Base-by-base conservation (phyloP, 352 stramenopile genomes). In the Pythium sp. region DNA sequence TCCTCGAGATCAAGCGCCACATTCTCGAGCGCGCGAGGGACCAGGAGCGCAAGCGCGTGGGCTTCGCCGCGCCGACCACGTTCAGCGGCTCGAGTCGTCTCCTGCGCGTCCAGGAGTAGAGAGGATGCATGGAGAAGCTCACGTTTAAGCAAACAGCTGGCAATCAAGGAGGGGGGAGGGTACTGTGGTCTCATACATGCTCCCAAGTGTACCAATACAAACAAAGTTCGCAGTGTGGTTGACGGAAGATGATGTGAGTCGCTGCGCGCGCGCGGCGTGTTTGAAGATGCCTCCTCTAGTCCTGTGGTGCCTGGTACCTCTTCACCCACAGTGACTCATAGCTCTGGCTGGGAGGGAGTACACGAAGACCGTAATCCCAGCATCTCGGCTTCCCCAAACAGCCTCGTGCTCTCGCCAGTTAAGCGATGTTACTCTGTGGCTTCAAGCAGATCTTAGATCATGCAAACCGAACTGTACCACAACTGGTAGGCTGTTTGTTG, bases 1-100 rank as follows among this genome's bases (percentile, higher is more conserved):
- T 95, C 70, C 64, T 95, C n/a, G 88, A 95, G 63, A 90, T 95
- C 69, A 93, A 91, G 74, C 84, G 88, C 32, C 86, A 95, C 66
- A 90, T 94, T 66, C 72, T 92, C 34, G 79, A 92, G 68, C 75
- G 84, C 38, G 81, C 79, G 32, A 62, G 86, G 5, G 82, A 92
- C 34, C 72, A 89, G 60, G 65, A 78, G 60, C 76, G 74, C 38
- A 76, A 77, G 53, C 76, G 72, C 32, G 8, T 64, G 30, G 41
- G 51, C 5, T n/a, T 53, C 58, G 6, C 60, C 58, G 7, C 54
- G 15, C 12, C 30, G 9, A 54, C 5, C 34, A 53, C 43, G 5
- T 38, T n/a, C 43, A 58, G 28, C 24, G 60, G 60, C 14, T 68
- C 67, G 8, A 41, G 54, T 9, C 34, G 54, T 22, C 59, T 72